A percentile compares a stretch with the other conserved stretches of the same genome.
These are phyloP conservation scores for Corymbia maculata DNA, from an alignment of 345 rosid genomes.

Conservation along the genomic window DNA sequence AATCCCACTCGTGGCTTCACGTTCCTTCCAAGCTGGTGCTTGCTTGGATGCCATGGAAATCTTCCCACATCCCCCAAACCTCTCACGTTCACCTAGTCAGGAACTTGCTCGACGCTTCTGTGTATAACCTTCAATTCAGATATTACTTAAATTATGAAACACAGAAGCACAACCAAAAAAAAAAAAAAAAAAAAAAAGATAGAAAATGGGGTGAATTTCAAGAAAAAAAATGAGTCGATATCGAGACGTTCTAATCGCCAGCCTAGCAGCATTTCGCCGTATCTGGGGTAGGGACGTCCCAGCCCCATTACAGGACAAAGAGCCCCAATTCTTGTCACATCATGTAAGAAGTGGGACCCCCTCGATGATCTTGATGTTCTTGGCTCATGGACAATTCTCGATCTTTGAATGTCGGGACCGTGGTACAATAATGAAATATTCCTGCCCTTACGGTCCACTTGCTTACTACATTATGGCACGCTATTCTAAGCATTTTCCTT, in stretches of 20 bases:
- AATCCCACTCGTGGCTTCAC: background rate
- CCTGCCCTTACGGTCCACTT: background rate
- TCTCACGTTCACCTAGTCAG: background rate
- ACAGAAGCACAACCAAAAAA: no score
- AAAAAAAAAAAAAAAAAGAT: background rate
- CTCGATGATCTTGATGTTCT: background rate
- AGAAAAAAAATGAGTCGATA: background rate
- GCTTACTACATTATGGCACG: background rate
- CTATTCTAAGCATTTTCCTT: background rate
- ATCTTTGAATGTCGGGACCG: background rate
- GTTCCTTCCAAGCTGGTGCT: background rate
- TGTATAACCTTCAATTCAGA: background rate
- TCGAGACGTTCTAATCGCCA: background rate
- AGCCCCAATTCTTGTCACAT: background rate
- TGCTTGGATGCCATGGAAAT: background rate
- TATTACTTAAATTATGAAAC: no score
- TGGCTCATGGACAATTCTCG: background rate
- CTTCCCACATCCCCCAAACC: background rate
- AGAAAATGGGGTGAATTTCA: background rate
- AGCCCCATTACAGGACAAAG: no score
- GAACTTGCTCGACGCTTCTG: background rate
- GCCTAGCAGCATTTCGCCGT: background rate
- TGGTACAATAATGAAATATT: background rate
- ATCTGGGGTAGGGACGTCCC: background rate
- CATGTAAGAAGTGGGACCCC: background rate